Conservation (phyloP, 1,284 basidiomycete species). For the Xanthoconium separans region DNA sequence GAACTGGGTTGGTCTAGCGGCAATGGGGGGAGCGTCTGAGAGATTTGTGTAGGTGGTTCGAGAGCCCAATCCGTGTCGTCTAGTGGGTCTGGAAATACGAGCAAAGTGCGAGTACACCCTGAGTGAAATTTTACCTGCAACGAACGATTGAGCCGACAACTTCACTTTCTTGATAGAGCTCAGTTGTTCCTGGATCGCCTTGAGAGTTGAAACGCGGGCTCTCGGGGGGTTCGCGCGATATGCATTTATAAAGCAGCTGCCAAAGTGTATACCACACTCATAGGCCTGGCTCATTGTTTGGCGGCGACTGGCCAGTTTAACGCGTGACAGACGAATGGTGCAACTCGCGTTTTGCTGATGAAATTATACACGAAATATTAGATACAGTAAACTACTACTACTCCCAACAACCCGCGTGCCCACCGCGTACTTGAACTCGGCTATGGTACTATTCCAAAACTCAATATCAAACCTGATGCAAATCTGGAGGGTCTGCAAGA, state of each 20-base stretch:
- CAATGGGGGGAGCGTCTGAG: no score
- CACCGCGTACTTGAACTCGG: no score
- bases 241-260: slow-evolving; percentile 1
- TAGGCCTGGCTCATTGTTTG: not conserved
- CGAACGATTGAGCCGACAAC: not conserved
- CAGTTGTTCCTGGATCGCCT: not conserved
- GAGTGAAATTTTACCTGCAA: not conserved
- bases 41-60: no score
- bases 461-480: no score
- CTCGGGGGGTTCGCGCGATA: not conserved
- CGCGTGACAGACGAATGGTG: no score
- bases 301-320: not conserved
- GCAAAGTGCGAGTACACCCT: not conserved
- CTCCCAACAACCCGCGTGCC: no score
- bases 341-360: no score
- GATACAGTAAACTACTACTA: no score
- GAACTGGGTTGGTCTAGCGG: no score
- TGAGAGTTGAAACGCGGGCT: slow-evolving; percentile 3
- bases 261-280: not conserved
- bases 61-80: not conserved
- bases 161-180: not conserved
- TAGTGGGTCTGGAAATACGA: not conserved
- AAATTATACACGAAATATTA: no score
- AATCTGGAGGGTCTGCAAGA: no score
- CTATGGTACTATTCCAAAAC: no score